These are phyloP conservation scores for Sclerotinia trifoliorum DNA, from an alignment of 2,329 filamentous ascomycete species.

Conservation along the genomic window DNA sequence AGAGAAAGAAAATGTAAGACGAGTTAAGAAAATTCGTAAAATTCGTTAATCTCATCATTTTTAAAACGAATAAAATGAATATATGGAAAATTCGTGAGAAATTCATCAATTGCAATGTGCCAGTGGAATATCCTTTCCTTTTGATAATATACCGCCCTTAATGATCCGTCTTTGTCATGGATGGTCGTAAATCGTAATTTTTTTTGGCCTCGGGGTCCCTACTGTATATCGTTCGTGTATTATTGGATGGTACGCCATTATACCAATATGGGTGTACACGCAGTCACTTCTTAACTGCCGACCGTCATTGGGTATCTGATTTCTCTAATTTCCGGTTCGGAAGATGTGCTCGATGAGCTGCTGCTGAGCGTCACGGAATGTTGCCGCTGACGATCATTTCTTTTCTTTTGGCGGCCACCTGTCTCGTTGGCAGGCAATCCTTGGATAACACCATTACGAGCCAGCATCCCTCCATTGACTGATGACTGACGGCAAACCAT, in stretches of 20 bases:
- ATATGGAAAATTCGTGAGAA: constrained; percentile 13
- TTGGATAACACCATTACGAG: constrained; percentile 66
- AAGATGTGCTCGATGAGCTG: constrained; percentile 40
- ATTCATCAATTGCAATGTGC: constrained; percentile 7
- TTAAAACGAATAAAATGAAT: constrained; percentile 18
- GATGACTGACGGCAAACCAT: constrained; percentile 98
- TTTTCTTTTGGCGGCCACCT: constrained; percentile 36
- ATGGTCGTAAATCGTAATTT: constrained; percentile 23
- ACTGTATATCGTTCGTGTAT: constrained; percentile 4
- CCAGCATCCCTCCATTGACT: constrained; percentile 89
- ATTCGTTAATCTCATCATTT: constrained; percentile 22
- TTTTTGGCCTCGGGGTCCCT: constrained; percentile 13
- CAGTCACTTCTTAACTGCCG: constrained; percentile 36
- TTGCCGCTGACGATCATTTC: constrained; percentile 34
- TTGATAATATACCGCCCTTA: constrained; percentile 12
- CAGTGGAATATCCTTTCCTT: neutral
- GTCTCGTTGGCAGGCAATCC: constrained; percentile 54
- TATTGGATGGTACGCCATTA: neutral
- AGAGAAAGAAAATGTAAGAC: constrained; percentile 16
- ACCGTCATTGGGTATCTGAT: constrained; percentile 27
- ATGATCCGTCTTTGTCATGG: constrained; percentile 13
- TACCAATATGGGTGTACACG: constrained; percentile 22
- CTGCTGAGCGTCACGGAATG: constrained; percentile 40
- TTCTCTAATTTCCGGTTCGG: constrained; percentile 34
- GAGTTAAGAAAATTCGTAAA: constrained; percentile 15